A percentile compares a stretch with the other conserved stretches of the same genome.
These are phyloP conservation scores for Coemansia sp. DNA, from an alignment of 192 early-diverging fungal species.

Conservation along the genomic window DNA sequence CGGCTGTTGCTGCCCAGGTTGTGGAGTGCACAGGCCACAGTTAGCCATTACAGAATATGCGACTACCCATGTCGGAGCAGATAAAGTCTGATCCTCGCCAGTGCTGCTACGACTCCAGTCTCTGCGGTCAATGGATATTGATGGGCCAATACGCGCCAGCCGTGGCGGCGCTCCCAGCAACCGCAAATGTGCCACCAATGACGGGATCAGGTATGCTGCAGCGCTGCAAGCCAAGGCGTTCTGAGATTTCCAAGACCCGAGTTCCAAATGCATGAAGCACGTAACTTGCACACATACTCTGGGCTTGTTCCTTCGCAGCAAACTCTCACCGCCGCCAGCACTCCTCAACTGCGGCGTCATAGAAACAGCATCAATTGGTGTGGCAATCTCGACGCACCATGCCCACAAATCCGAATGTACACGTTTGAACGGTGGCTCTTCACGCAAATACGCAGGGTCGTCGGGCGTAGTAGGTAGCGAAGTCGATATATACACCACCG, in stretches of 20 bases:
- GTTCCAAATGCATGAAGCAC: constrained; percentile 47
- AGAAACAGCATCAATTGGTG: constrained; percentile 29
- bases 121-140: constrained; percentile 31
- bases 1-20: neutral
- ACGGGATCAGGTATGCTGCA: constrained; percentile 40
- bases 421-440: constrained; percentile 18
- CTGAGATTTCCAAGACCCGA: constrained; percentile 41
- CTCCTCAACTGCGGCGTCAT: neutral
- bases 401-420: constrained; percentile 42
- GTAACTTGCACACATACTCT: constrained; percentile 44
- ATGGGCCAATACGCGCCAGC: constrained; percentile 34
- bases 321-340: neutral
- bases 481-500: constrained; percentile 44
- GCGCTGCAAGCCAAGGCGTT: constrained; percentile 41
- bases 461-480: constrained; percentile 37
- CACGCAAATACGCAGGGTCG: constrained; percentile 46
- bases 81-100: neutral
- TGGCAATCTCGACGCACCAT: constrained; percentile 50
- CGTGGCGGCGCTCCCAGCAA: constrained; percentile 42
- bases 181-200: constrained; percentile 46
- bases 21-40: neutral
- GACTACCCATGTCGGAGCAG: constrained; percentile 12
- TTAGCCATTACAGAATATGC: constrained; percentile 19
- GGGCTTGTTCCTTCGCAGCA: constrained; percentile 12
- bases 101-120: constrained; percentile 18